These are phyloP conservation scores for Huntiella savannae DNA, from an alignment of 2,329 filamentous ascomycete species.

Conservation along the genomic window DNA sequence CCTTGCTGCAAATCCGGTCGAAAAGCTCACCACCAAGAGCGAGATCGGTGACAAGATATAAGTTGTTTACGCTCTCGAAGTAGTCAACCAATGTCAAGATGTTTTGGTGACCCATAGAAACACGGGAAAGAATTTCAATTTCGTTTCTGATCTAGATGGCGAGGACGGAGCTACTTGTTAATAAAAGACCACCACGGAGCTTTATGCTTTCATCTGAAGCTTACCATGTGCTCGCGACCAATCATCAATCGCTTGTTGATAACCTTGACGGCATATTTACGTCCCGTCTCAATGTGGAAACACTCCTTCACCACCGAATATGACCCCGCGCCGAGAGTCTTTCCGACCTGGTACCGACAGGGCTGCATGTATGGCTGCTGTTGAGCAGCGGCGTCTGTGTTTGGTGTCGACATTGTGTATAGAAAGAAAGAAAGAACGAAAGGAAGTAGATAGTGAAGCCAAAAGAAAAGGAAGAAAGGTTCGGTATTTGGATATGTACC, in stretches of 20 bases:
- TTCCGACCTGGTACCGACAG: constrained; percentile 95
- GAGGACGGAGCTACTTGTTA: background rate
- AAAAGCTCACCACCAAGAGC: constrained; percentile 93
- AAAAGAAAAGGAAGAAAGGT: too few species aligned
- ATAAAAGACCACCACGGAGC: background rate
- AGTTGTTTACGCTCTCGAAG: constrained; percentile 98
- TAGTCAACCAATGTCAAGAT: constrained; percentile 96
- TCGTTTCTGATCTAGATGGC: constrained; percentile 68
- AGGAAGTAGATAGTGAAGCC: too few species aligned
- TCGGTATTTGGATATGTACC: too few species aligned
- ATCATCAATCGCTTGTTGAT: constrained; percentile 99
- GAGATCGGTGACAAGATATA: constrained; percentile 94
- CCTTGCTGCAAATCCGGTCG: constrained; percentile 95
- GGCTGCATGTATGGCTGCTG: constrained; percentile 57
- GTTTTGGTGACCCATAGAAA: constrained; percentile 98
- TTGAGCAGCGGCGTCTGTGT: background rate
- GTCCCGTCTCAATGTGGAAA: constrained; percentile 91
- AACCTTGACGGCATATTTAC: constrained; percentile 97
- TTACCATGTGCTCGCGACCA: constrained; percentile 91
- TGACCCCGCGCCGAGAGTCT: constrained; percentile 87
- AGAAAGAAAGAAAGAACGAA: too few species aligned
- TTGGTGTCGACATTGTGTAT: too few species aligned
- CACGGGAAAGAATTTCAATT: constrained; percentile 88
- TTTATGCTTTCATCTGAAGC: constrained; percentile 12
- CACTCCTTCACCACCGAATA: constrained; percentile 99